Evolutionary conservation across 768 basidiomycete species (phyloP).

Genomic region (Russula abietina): DNA sequence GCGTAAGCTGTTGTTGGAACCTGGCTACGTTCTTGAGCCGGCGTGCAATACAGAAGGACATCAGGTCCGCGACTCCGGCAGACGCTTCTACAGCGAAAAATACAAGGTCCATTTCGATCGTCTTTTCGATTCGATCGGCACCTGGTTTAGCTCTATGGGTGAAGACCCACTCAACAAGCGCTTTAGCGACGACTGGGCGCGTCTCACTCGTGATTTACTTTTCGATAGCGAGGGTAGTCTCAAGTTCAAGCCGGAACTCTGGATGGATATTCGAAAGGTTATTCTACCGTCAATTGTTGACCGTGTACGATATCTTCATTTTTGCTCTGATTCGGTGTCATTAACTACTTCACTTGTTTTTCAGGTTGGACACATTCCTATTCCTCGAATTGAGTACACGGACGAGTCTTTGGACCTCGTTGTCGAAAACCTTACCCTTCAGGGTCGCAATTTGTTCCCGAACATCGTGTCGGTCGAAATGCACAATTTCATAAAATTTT

Average conservation of each 20-base stretch:
- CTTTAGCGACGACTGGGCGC: constrained; percentile 78
- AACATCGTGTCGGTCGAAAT: constrained; percentile 68
- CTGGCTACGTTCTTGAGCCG: constrained; percentile 82
- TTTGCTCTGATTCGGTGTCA: neutral
- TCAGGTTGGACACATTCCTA: constrained; percentile 75
- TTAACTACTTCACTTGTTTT: neutral
- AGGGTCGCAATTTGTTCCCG: constrained; percentile 86
- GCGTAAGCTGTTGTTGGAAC: constrained; percentile 68
- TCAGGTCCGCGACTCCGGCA: constrained; percentile 62
- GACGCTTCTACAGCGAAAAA: constrained; percentile 69
- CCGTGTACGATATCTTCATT: constrained; percentile 48
- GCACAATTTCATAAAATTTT: constrained; percentile 79
- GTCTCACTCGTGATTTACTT: constrained; percentile 77
- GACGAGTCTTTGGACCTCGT: constrained; percentile 83
- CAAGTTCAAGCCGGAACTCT: constrained; percentile 82
- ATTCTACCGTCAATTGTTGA: constrained; percentile 76
- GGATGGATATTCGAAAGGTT: constrained; percentile 81
- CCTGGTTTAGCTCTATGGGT: constrained; percentile 82
- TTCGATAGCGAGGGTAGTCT: constrained; percentile 76
- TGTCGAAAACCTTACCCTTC: constrained; percentile 86
- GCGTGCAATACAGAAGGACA: constrained; percentile 60
- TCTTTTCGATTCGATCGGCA: constrained; percentile 59
- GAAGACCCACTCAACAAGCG: constrained; percentile 78
- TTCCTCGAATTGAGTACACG: constrained; percentile 91
- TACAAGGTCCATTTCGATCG: constrained; percentile 77